Conservation (phyloP, 176 grass and related monocot genomes). For the Puya raimondii region DNA sequence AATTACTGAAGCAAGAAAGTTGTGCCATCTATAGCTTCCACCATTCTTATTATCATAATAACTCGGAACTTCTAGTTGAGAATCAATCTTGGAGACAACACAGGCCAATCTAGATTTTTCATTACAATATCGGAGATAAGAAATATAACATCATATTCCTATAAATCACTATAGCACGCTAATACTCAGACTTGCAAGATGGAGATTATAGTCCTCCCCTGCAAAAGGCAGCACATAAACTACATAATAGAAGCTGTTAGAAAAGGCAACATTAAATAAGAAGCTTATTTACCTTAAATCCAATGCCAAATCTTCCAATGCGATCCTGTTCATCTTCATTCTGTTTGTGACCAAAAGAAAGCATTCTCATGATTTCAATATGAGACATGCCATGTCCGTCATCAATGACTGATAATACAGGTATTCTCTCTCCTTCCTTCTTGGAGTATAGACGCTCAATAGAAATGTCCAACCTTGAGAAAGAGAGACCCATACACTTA, state of each 20-base stretch:
- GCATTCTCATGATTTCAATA: conserved; percentile 63
- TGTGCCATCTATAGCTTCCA: not conserved
- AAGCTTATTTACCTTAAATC: conserved; percentile 62
- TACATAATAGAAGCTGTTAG: not conserved
- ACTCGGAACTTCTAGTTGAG: no score
- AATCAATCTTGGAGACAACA: no score
- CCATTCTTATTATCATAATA: not conserved
- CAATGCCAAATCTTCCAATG: conserved; percentile 80
- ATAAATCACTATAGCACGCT: no score
- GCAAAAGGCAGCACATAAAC: not conserved
- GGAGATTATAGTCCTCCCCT: not conserved
- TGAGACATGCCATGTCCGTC: conserved; percentile 75
- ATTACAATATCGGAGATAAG: no score
- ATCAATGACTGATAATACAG: conserved; percentile 71
- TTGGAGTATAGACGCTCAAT: conserved; percentile 56
- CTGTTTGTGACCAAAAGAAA: conserved; percentile 80
- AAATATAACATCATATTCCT: no score
- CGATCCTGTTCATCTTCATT: conserved; percentile 30
- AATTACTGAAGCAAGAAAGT: not conserved
- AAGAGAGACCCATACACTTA: conserved; percentile 1
- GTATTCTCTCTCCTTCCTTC: conserved; percentile 54
- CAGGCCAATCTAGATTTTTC: no score
- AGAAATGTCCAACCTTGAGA: conserved; percentile 58
- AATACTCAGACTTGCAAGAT: no score
- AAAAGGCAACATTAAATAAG: not conserved